phyloP scores from a whole-genome alignment of 495 filamentous ascomycete genomes.

The Hypoxylon lenormandii region DNA sequence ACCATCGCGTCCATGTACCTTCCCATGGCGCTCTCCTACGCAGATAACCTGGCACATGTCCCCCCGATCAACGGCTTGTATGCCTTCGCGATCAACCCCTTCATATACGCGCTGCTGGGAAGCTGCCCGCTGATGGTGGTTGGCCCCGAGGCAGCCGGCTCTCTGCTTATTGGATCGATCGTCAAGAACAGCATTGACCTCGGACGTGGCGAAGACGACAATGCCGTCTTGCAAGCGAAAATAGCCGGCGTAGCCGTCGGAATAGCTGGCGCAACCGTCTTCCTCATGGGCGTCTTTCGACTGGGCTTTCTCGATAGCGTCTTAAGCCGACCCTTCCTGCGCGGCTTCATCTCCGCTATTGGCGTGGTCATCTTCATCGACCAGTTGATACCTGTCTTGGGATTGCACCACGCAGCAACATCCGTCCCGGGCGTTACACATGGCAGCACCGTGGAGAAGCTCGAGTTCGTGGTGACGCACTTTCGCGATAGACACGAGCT shows the following conservation, averaged over 20 bases:
- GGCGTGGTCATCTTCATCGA: conserved; percentile 96
- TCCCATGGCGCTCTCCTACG: conserved; percentile 93
- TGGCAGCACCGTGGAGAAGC: conserved; percentile 85
- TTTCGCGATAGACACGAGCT: conserved; percentile 73
- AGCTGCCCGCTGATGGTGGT: conserved; percentile 94
- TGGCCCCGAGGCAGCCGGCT: conserved; percentile 93
- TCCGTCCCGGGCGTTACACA: conserved; percentile 72
- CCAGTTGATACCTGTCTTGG: conserved; percentile 90
- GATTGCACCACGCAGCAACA: conserved; percentile 73
- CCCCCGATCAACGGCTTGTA: conserved; percentile 96
- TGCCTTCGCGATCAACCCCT: conserved; percentile 88
- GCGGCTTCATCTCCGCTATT: conserved; percentile 96
- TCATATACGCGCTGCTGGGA: conserved; percentile 88
- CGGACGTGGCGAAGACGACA: conserved; percentile 76
- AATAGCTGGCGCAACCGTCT: conserved; percentile 85
- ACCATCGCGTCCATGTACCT: conserved; percentile 98
- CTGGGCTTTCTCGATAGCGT: conserved; percentile 97
- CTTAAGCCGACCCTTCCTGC: conserved; percentile 87
- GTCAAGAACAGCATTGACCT: conserved; percentile 79
- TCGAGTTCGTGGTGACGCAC: conserved; percentile 80
- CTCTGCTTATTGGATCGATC: conserved; percentile 86
- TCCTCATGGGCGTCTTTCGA: conserved; percentile 82
- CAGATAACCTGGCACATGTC: conserved; percentile 92
- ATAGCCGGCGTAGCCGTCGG: conserved; percentile 91
- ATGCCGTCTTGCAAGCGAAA: conserved; percentile 76